Base-by-base conservation (phyloP, 495 filamentous ascomycete species). In the Talaromyces ruber region DNA sequence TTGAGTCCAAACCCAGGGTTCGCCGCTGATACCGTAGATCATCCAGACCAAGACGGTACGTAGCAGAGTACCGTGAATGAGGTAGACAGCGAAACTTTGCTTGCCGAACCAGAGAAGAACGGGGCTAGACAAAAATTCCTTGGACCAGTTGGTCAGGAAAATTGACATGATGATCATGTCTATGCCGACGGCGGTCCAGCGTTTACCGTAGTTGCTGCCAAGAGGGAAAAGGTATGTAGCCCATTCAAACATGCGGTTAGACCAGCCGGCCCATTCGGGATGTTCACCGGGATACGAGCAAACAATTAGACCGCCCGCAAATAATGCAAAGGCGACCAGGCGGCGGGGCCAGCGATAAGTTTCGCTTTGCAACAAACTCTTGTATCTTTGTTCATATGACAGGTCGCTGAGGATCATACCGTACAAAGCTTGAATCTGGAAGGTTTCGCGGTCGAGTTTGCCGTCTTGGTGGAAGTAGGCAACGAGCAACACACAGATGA, bases 11-110 rank as follows among this genome's bases (percentile, higher is more conserved):
- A 74, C 71, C 61, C 79, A 75, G 1, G 84, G 82, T 26, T 77
- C 71, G 0, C 80, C 75, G 6, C 72, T 77, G 47, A 84, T 78
- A 4, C 86, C 84, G 64, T 86, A 88, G 11, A 86, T 76, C 77
- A 88, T 81, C 83, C 86, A 88, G 59, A 79, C 81, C 4, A 88
- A 75, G 1, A 88, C 72, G 16, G 79, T 81, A 45, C 86, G 82
- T 43, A 89, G 76, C 52, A 88, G 77, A 16, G 82, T 81, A 12
- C 86, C 86, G 69, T 89, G 86, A 4, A 86, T 76, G 5, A 89
- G 80, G 64, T 89, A 89, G 16, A 89, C 83, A 28, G 86, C 86
- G 65, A 89, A 89, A 56, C 80, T 84, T 68, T 86, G 82, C 66
- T 83, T 83, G 51, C 86, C 86, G 18, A 89, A 77, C 84, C 84